Evolutionary conservation across 345 rosid species (phyloP), one percentile per base, ranked within the genome.

Genomic region (Sisymbrium altissimum): DNA sequence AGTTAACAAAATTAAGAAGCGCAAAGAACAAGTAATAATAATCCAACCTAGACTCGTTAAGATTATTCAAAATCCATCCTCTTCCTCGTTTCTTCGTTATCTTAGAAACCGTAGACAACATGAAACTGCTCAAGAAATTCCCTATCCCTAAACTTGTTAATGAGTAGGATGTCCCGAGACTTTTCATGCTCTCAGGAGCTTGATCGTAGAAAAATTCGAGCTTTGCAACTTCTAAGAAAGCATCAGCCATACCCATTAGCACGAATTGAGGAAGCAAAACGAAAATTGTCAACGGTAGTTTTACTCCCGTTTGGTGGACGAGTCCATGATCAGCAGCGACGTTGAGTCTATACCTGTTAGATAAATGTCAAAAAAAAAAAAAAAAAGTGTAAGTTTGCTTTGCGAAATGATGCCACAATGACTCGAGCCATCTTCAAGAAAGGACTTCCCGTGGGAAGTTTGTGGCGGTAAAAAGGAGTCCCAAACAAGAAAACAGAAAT

Each of bases 181-280:
- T 86, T 55, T 93, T 90, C 98, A 88, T 87, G 25, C 85, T 85
- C 46, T 86, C 81, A 0, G 98, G 95, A 7, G 95, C 91, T 49
- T 92, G 98, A 48, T 90, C 95, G 35, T 90, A 92, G 89, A 92
- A 92, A 36, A 88, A 90, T 55, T 90, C 95, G 12, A 90, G 33
- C 84, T 93, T 93, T 1, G 98, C 91, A 5, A 87, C 88, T 67
- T 90, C 95, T 12, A 76, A 58, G 5, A 93, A 90, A 2, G 83
- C 30, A 79, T 93, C 97, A 13, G 97, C 87, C 0, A 88, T 74
- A 14, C 98, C 95, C 86, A 75, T 77, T 11, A 93, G 58, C 39
- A 87, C 89, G 27, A 88, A 90, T 41, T 90, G 95, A 14, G 98
- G 95, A 10, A 88, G 76, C 29, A 93, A 86, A 18, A 79, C 59